Percentiles rank a stretch among this genome's conserved stretches.
Conservation (phyloP, 2,329 filamentous ascomycete species). For the Septoria petroselini region DNA sequence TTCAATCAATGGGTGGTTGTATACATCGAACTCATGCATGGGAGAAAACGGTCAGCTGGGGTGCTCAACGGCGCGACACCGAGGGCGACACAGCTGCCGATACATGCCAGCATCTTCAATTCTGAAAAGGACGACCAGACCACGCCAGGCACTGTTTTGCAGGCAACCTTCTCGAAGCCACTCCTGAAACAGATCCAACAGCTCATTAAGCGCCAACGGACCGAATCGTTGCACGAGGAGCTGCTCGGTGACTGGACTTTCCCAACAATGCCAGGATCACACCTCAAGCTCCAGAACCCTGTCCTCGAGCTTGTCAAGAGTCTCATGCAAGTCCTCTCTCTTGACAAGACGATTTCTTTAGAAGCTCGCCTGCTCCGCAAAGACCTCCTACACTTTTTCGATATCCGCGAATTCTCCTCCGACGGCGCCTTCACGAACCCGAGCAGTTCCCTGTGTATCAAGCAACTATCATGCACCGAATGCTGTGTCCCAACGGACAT, state of each 20-base stretch:
- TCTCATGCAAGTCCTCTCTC: constrained; percentile 84
- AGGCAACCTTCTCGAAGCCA: constrained; percentile 81
- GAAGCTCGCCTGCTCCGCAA: constrained; percentile 86
- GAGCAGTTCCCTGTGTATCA: constrained; percentile 67
- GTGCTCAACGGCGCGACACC: constrained; percentile 47
- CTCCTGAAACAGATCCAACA: constrained; percentile 82
- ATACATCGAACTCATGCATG: constrained; percentile 92
- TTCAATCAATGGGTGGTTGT: constrained; percentile 94
- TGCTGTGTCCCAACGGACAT: constrained; percentile 87
- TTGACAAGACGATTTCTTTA: constrained; percentile 86
- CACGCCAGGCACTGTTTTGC: constrained; percentile 62
- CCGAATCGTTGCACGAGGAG: constrained; percentile 84
- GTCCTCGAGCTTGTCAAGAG: constrained; percentile 88
- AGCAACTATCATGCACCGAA: constrained; percentile 79
- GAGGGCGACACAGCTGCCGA: constrained; percentile 59
- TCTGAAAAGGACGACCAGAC: constrained; percentile 59
- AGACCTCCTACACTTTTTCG: constrained; percentile 84
- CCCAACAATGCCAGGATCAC: constrained; percentile 72
- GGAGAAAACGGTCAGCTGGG: constrained; percentile 65
- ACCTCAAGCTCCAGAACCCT: constrained; percentile 64
- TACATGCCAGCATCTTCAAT: constrained; percentile 53
- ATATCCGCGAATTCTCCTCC: constrained; percentile 87
- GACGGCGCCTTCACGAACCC: constrained; percentile 89
- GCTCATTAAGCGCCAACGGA: constrained; percentile 80
- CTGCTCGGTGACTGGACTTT: constrained; percentile 84